Evolutionary conservation across 2,329 filamentous ascomycete species (phyloP), one percentile per base, ranked within the genome.

Genomic region (Fusarium lateritium): DNA sequence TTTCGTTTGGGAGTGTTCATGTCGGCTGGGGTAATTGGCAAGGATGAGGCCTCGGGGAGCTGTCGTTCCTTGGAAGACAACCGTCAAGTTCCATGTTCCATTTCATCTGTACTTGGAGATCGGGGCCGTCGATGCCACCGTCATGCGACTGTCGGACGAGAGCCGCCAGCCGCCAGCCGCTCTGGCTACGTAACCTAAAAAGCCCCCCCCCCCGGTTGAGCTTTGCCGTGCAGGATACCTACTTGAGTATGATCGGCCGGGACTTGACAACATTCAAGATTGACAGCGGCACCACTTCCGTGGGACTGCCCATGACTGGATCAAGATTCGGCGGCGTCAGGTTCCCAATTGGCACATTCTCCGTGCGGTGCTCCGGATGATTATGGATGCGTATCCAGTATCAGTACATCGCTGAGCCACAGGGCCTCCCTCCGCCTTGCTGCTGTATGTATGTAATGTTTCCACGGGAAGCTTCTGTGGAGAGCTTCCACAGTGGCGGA

Each of bases 301-400:
- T 56, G 45, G 55, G 63, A 65, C 55, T 56, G 40, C 33, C 34
- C 47, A 62, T 34, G 47, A 47, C 39, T 65, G 55, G 63, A 38
- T 51, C 49, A 43, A 60, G 62, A 65, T 65, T 58, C 58, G 68
- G 66, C 65, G 51, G 63, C 63, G 55, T 56, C 50, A 40, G 44
- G 50, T 36, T 19, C 44, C 46, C 36, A 21, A 62, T 46, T 49
- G 56, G 65, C 53, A 34, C 50, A 34, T 44, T 38, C 58, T 51
- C 40, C 33, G 42, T 42, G 33, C 39, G 19, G 24, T 36, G 54
- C 39, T 62, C 50, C 46, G 42, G 17, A 21, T 33, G 11, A 34
- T 31, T 17, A 19, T 47, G 54, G 44, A 44, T 33, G 24, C 6
- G 24, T 15, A n/a, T 22, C 10, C 9, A 44, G 26, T 44, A 6